Conservation (phyloP, 148 eudicot genomes). For the Silene conica region DNA sequence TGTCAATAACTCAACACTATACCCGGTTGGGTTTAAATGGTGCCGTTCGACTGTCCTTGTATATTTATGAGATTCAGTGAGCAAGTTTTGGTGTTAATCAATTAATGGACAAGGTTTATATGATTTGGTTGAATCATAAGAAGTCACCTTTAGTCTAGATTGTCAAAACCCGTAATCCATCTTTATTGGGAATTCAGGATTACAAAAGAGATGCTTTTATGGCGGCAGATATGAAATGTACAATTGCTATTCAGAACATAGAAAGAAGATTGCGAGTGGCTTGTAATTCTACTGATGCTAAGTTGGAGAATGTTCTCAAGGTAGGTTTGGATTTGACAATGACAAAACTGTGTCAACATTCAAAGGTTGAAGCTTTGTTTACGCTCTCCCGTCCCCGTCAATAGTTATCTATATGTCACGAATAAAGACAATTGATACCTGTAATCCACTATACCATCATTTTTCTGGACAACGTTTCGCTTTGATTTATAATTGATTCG, state of each 20-base stretch:
- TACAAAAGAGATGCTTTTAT: slow-evolving; percentile 73
- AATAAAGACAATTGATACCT: too few species aligned
- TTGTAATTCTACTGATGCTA: slow-evolving; percentile 77
- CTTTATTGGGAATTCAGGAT: slow-evolving; percentile 47
- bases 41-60: background rate
- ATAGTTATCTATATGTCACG: too few species aligned
- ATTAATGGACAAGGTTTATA: too few species aligned
- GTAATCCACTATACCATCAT: too few species aligned
- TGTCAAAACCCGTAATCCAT: slow-evolving; percentile 7
- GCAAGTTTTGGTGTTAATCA: background rate
- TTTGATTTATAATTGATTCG: too few species aligned
- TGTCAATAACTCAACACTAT: too few species aligned
- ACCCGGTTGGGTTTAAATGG: background rate
- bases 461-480: too few species aligned
- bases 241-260: slow-evolving; percentile 75
- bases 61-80: background rate
- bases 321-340: too few species aligned
- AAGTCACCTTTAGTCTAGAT: too few species aligned
- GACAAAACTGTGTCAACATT: background rate
- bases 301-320: slow-evolving; percentile 64
- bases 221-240: slow-evolving; percentile 83
- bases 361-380: background rate
- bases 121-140: background rate
- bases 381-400: too few species aligned
- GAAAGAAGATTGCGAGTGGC: slow-evolving; percentile 81